Evolutionary conservation across 1,284 basidiomycete species (phyloP).

Genomic region (Trichosporon sp.): DNA sequence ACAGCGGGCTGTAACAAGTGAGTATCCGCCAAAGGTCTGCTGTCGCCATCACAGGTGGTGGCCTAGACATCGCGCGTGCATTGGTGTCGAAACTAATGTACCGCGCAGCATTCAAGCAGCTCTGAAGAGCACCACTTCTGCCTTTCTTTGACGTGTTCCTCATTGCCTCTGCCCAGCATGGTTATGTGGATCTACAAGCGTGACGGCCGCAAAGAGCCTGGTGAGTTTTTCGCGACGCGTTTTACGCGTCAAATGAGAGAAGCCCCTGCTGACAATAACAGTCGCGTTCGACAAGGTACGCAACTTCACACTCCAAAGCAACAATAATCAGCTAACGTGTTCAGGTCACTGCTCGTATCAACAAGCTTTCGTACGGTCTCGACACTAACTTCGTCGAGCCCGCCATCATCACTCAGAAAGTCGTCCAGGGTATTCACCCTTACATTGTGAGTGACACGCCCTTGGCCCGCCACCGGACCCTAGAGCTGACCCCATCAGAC

Average conservation of each 20-base stretch:
- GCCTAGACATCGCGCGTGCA: not conserved
- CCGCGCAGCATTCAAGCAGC: not conserved
- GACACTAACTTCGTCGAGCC: constrained; percentile 92
- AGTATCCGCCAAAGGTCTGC: not conserved
- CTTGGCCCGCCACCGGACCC: constrained; percentile 6
- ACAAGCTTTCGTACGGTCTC: constrained; percentile 96
- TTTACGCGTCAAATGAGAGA: not conserved
- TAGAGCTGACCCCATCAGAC: constrained; percentile 58
- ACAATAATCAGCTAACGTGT: not conserved
- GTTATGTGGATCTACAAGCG: constrained; percentile 56
- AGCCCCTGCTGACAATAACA: constrained; percentile 21
- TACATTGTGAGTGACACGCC: constrained; percentile 17
- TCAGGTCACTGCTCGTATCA: constrained; percentile 60
- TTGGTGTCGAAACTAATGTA: not conserved
- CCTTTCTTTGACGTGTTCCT: constrained; percentile 16
- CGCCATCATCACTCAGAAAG: constrained; percentile 93
- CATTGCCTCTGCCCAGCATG: constrained; percentile 34
- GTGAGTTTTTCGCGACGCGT: constrained; percentile 3
- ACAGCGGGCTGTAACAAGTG: constrained; percentile 13
- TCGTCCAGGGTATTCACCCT: constrained; percentile 91
- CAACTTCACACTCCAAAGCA: too few relatives aligned
- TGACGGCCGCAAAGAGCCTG: constrained; percentile 54
- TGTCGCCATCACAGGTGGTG: not conserved
- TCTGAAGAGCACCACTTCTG: constrained; percentile 9
- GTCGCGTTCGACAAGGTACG: constrained; percentile 51